Evolutionary conservation across 2,329 filamentous ascomycete genomes (phyloP).

Genomic region (Colletotrichum lupini): DNA sequence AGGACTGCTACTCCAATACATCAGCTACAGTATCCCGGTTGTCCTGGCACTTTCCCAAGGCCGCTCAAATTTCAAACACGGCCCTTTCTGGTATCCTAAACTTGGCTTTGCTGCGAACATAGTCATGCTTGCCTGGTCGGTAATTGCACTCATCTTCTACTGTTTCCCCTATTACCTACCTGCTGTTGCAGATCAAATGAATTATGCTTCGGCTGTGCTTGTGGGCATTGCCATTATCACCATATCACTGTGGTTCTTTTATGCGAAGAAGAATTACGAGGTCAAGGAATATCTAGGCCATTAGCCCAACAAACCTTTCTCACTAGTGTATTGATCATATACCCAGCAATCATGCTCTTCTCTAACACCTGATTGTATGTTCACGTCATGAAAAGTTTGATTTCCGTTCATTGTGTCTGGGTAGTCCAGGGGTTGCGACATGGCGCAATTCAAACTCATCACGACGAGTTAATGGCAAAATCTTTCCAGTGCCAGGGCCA

Average conservation of each 20-base stretch:
- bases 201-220: background rate
- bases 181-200: background rate
- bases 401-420: no score
- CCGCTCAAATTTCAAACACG: background rate
- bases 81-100: background rate
- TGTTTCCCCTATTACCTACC: background rate
- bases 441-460: no score
- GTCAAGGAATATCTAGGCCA: background rate
- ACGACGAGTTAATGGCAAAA: no score
- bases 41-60: background rate
- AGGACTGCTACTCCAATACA: background rate
- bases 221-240: background rate
- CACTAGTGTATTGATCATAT: background rate
- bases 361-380: no score
- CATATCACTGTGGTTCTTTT: background rate
- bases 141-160: background rate
- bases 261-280: background rate
- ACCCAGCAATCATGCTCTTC: background rate
- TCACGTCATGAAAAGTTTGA: no score
- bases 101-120: background rate
- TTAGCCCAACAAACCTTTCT: background rate
- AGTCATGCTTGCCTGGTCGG: background rate
- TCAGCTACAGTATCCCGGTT: background rate
- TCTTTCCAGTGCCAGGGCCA: no score
- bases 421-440: no score